Evolutionary conservation across 768 basidiomycete genomes (phyloP).

Genomic region (Tephrocybe sp.): DNA sequence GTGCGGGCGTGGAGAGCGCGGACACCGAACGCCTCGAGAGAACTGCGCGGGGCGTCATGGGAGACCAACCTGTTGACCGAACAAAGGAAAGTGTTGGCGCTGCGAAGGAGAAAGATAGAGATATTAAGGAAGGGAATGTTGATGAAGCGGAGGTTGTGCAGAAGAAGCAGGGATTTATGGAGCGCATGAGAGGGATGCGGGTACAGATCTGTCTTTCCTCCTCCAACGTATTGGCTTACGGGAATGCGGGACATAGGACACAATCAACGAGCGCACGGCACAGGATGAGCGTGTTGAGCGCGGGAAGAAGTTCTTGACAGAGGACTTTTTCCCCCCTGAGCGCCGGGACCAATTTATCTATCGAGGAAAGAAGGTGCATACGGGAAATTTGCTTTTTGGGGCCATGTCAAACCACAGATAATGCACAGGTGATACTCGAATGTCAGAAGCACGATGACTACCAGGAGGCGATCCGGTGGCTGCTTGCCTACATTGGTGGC

Average conservation of each 20-base stretch:
- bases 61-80: slow-evolving; percentile 9
- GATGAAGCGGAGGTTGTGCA: slow-evolving; percentile 16
- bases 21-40: slow-evolving; percentile 6
- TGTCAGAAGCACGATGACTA: slow-evolving; percentile 93
- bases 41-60: slow-evolving; percentile 5
- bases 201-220: slow-evolving; percentile 32
- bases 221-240: neutral
- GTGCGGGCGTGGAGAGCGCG: neutral
- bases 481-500: slow-evolving; percentile 58
- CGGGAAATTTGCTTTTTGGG: neutral
- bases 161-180: slow-evolving; percentile 33
- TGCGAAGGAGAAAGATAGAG: neutral
- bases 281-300: slow-evolving; percentile 61
- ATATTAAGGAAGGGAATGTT: slow-evolving; percentile 4
- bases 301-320: slow-evolving; percentile 64
- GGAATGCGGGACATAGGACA: slow-evolving; percentile 18
- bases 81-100: slow-evolving; percentile 16
- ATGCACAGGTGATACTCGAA: slow-evolving; percentile 70
- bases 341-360: slow-evolving; percentile 91
- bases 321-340: slow-evolving; percentile 89
- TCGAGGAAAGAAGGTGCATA: slow-evolving; percentile 80
- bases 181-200: slow-evolving; percentile 32
- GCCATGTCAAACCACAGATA: neutral
- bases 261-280: slow-evolving; percentile 48
- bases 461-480: slow-evolving; percentile 76